These are phyloP conservation scores for Penicillium italicum DNA, from an alignment of 2,329 filamentous ascomycete species.

Conservation along the genomic window DNA sequence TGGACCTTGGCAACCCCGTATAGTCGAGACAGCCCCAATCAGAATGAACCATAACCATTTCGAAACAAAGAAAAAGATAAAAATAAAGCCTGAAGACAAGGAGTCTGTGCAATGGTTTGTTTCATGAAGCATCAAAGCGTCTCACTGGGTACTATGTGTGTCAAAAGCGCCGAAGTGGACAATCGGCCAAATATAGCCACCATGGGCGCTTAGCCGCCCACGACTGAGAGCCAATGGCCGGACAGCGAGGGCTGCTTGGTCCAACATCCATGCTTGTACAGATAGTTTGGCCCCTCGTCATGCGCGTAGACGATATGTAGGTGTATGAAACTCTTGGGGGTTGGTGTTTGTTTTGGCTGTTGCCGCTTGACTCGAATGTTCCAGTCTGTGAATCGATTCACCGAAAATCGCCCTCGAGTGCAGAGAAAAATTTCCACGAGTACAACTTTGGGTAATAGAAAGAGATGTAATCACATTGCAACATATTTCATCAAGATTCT, in stretches of 20 bases:
- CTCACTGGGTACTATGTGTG: slow-evolving; percentile 15
- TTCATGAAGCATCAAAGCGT: slow-evolving; percentile 25
- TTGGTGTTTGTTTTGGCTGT: background rate
- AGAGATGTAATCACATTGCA: background rate
- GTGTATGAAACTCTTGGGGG: background rate
- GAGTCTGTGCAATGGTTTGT: slow-evolving; percentile 15
- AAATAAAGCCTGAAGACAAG: slow-evolving; percentile 15
- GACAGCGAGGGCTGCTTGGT: background rate
- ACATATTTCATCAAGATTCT: background rate
- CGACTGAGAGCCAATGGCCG: slow-evolving; percentile 24
- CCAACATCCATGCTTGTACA: slow-evolving; percentile 1
- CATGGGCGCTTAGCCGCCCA: slow-evolving; percentile 28
- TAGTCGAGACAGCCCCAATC: slow-evolving; percentile 15
- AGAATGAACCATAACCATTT: slow-evolving; percentile 4
- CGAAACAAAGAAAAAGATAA: slow-evolving; percentile 17
- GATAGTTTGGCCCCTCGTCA: background rate
- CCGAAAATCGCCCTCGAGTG: background rate
- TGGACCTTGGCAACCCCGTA: slow-evolving; percentile 9
- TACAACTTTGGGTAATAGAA: background rate
- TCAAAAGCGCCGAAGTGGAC: slow-evolving; percentile 16
- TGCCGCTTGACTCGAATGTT: background rate
- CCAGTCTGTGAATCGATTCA: slow-evolving; percentile 1
- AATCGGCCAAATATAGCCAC: slow-evolving; percentile 26
- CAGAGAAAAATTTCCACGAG: background rate
- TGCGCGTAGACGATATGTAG: background rate